Evolutionary conservation across 2,329 filamentous ascomycete genomes (phyloP).

Genomic region (Ascochyta pisi): DNA sequence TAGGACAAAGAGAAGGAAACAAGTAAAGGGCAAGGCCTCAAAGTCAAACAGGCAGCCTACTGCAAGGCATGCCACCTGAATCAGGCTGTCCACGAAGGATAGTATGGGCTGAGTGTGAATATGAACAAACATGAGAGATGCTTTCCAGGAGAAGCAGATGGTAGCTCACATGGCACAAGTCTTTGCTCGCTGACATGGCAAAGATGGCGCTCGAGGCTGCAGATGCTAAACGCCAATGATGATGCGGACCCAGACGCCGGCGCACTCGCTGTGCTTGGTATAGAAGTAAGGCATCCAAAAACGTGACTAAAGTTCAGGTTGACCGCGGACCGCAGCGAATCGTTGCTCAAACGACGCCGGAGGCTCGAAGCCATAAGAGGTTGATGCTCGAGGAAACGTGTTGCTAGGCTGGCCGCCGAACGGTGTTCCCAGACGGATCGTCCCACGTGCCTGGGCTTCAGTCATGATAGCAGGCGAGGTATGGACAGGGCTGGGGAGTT

Average conservation of each 20-base stretch:
- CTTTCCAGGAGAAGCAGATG: slow-evolving; percentile 35
- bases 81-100: slow-evolving; percentile 20
- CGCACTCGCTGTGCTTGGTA: slow-evolving; percentile 30
- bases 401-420: slow-evolving; percentile 54
- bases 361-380: slow-evolving; percentile 47
- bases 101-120: slow-evolving; percentile 27
- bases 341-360: slow-evolving; percentile 50
- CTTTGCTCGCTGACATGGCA: slow-evolving; percentile 29
- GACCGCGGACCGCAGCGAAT: slow-evolving; percentile 40
- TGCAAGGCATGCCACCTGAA: slow-evolving; percentile 25
- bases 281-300: slow-evolving; percentile 31
- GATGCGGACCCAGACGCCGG: slow-evolving; percentile 37
- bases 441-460: slow-evolving; percentile 45
- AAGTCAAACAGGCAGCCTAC: slow-evolving; percentile 19
- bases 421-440: slow-evolving; percentile 56
- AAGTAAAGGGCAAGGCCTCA: slow-evolving; percentile 13
- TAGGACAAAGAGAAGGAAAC: slow-evolving; percentile 21
- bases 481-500: slow-evolving; percentile 36
- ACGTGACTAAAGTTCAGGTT: slow-evolving; percentile 31
- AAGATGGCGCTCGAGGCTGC: slow-evolving; percentile 29
- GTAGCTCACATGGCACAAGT: slow-evolving; percentile 30
- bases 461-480: slow-evolving; percentile 25
- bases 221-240: slow-evolving; percentile 44
- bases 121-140: slow-evolving; percentile 44
- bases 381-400: slow-evolving; percentile 56